Percentiles rank a stretch among this genome's conserved stretches.
Evolutionary conservation across 129 eudicot genomes (phyloP).

Genomic region (Centella asiatica): DNA sequence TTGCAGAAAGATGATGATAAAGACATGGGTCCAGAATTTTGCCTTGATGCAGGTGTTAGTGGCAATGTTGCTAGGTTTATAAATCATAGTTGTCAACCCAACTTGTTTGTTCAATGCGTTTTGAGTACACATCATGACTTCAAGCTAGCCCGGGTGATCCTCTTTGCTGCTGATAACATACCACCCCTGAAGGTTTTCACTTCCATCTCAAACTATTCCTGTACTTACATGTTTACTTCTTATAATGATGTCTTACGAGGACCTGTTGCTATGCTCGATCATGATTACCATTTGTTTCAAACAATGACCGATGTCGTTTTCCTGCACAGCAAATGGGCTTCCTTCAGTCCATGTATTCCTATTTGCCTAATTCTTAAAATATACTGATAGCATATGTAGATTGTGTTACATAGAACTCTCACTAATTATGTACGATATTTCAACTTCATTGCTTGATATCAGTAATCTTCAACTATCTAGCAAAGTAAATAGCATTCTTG

Average conservation of each 20-base stretch:
- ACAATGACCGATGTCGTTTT: too few relatives aligned
- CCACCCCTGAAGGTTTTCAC: conserved; percentile 68
- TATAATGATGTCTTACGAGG: background rate
- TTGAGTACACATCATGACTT: conserved; percentile 68
- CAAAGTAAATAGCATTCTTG: background rate
- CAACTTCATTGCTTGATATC: background rate
- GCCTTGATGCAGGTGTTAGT: conserved; percentile 67
- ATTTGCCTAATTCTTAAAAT: too few relatives aligned
- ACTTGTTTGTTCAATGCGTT: conserved; percentile 79
- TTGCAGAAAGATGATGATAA: conserved; percentile 29
- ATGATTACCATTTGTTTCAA: background rate
- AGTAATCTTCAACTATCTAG: background rate
- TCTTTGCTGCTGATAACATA: conserved; percentile 82
- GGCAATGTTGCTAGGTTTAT: conserved; percentile 80
- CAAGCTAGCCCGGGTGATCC: conserved; percentile 58
- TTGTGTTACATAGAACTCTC: too few relatives aligned
- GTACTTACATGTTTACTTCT: background rate
- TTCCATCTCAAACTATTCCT: background rate
- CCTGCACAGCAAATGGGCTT: too few relatives aligned
- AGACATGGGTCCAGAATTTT: conserved; percentile 58
- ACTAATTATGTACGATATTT: too few relatives aligned
- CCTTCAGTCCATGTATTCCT: too few relatives aligned
- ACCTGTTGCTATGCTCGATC: background rate
- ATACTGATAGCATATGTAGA: too few relatives aligned
- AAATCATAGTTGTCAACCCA: conserved; percentile 96